These are phyloP conservation scores for Leccinum truebloodii DNA, from an alignment of 768 basidiomycete species.

Conservation along the genomic window DNA sequence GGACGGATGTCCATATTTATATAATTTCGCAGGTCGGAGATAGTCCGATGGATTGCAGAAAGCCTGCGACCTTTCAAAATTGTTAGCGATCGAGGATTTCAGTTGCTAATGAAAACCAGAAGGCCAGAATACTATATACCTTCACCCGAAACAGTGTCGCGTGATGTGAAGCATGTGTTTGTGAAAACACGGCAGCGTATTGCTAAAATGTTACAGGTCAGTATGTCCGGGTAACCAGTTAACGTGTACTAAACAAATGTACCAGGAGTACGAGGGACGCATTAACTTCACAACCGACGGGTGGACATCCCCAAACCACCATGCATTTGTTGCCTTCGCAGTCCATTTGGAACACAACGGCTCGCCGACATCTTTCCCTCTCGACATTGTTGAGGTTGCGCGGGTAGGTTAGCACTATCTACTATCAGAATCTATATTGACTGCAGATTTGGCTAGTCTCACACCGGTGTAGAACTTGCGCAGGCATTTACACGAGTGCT, in stretches of 20 bases:
- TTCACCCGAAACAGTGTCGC: not conserved
- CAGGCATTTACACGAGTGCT: not conserved
- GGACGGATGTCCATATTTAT: not conserved
- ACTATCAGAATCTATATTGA: not conserved
- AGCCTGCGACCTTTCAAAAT: not conserved
- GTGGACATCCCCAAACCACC: constrained; percentile 2
- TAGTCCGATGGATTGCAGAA: not conserved
- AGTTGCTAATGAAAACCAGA: not conserved
- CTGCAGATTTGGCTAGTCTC: not conserved
- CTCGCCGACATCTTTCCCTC: not conserved
- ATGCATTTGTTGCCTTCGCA: not conserved
- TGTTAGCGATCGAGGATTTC: not conserved
- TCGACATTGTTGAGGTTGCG: not conserved
- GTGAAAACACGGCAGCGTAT: not conserved
- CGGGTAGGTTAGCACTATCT: not conserved
- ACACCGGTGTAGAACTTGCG: not conserved
- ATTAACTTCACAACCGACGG: not conserved
- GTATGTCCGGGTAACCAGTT: not conserved
- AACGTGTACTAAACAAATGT: not conserved
- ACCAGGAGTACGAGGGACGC: not conserved
- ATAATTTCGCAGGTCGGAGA: not conserved
- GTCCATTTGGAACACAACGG: not conserved
- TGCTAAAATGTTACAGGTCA: not conserved
- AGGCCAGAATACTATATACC: constrained; percentile 6
- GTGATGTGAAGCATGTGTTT: not conserved